These are phyloP conservation scores for Passiflora organensis DNA, from an alignment of 345 rosid species.

Conservation along the genomic window DNA sequence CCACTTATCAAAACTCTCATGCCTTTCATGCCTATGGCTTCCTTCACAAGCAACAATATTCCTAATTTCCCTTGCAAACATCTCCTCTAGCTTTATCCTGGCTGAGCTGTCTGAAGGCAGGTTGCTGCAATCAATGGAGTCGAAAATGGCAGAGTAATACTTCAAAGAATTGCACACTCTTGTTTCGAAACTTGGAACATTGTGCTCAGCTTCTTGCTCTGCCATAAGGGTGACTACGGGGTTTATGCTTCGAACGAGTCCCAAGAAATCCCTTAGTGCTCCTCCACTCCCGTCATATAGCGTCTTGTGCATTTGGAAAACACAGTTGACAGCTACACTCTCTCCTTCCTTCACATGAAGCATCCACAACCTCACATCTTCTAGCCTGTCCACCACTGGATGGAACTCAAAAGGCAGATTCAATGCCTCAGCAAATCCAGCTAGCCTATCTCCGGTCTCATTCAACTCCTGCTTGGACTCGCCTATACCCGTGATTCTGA, in stretches of 20 bases:
- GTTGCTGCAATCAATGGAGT: conserved; percentile 51
- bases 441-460: conserved; percentile 86
- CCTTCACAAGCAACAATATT: conserved; percentile 90
- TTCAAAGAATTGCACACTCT: conserved; percentile 67
- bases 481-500: conserved; percentile 86
- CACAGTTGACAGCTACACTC: conserved; percentile 72
- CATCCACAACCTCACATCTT: conserved; percentile 99
- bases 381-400: conserved; percentile 89
- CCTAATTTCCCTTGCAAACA: conserved; percentile 76
- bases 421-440: conserved; percentile 73
- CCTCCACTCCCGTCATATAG: conserved; percentile 67
- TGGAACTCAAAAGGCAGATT: conserved; percentile 89
- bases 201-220: conserved; percentile 82
- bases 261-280: conserved; percentile 65
- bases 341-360: conserved; percentile 94
- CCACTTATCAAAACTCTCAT: conserved; percentile 62
- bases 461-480: conserved; percentile 88
- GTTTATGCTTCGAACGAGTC: conserved; percentile 75
- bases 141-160: conserved; percentile 77
- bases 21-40: conserved; percentile 76
- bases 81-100: conserved; percentile 75
- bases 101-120: conserved; percentile 59
- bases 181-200: conserved; percentile 45
- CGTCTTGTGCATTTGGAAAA: conserved; percentile 81
- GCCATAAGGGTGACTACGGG: conserved; percentile 59